Evolutionary conservation across 1,139 yeast species (phyloP), one percentile per base, ranked within the genome.

Genomic region (Dujonia santamariae): DNA sequence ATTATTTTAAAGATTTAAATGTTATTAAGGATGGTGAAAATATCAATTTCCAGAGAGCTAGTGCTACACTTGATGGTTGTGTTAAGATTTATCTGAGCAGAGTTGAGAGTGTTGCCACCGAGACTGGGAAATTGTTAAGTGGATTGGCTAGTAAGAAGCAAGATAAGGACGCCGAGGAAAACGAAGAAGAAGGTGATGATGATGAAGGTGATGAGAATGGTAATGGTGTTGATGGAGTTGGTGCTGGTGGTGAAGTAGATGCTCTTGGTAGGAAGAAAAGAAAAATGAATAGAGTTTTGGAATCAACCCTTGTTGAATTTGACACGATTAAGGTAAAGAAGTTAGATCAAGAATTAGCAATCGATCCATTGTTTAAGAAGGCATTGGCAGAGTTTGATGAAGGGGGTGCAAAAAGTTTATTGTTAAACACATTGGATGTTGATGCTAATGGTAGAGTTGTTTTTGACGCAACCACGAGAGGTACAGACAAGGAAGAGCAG

Each of bases 361-460:
- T 87, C 33, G 97, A 90, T 56, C 97, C 97, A 0, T 66, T 90
- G 34, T 87, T 90, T 59, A 83, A 86, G 43, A 87, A 87, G 50
- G 90, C 95, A 33, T 68, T 90, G 32, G 86, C 96, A 0, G 96
- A 88, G 41, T 90, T 88, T 50, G 97, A 90, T 55, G 96, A 90
- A 60, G 96, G 97, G 24, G 97, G 97, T 4, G 90, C 97, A 7
- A 86, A 83, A 49, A 85, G 95, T 35, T 63, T 90, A 37, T 61
- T 90, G 33, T 61, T 87, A 47, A 88, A 87, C 46, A 78, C 90
- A 1, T 67, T 90, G 37, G 65, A 64, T 36, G 70, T 80, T 14
- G 85, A 80, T 45, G 43, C 58, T 4, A 53, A 66, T 1, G 86
- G 88, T 0, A 55, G 84, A 36, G 77, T 83, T n/a, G 73, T 79